phyloP scores from a whole-genome alignment of 1,284 basidiomycete species.

The Ustilago nuda region DNA sequence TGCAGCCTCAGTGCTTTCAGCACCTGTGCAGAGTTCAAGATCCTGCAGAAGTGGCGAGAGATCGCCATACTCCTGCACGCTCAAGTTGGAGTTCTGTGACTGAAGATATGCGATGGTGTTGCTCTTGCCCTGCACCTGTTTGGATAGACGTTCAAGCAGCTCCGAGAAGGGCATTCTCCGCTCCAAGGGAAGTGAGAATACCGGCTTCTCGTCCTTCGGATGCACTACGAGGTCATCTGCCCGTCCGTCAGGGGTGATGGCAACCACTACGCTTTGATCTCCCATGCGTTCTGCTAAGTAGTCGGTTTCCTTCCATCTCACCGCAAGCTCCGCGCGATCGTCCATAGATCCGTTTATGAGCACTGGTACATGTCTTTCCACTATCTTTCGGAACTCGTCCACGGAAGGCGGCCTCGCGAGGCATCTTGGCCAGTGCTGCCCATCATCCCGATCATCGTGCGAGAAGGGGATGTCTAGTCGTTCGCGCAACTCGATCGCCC shows the following conservation, averaged over 20 bases:
- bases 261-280: constrained; percentile 43
- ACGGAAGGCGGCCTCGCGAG: constrained; percentile 22
- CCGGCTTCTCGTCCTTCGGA: constrained; percentile 16
- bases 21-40: constrained; percentile 15
- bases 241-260: constrained; percentile 60
- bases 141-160: constrained; percentile 34
- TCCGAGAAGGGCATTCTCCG: constrained; percentile 37
- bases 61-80: constrained; percentile 47
- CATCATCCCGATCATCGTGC: neutral
- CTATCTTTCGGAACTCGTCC: constrained; percentile 15
- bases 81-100: constrained; percentile 62
- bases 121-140: constrained; percentile 17
- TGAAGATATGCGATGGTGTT: constrained; percentile 57
- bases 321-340: constrained; percentile 16
- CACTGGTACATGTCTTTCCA: constrained; percentile 46
- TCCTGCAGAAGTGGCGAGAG: constrained; percentile 54
- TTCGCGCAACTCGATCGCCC: constrained; percentile 25
- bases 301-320: constrained; percentile 48
- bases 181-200: constrained; percentile 61
- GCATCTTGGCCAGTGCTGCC: constrained; percentile 19
- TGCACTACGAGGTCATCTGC: constrained; percentile 56
- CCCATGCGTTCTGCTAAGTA: constrained; percentile 54
- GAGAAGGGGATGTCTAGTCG: constrained; percentile 26
- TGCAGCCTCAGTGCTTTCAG: neutral
- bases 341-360: constrained; percentile 41